phyloP scores from a whole-genome alignment of 2,329 filamentous ascomycete species.

The Cadophora malorum region DNA sequence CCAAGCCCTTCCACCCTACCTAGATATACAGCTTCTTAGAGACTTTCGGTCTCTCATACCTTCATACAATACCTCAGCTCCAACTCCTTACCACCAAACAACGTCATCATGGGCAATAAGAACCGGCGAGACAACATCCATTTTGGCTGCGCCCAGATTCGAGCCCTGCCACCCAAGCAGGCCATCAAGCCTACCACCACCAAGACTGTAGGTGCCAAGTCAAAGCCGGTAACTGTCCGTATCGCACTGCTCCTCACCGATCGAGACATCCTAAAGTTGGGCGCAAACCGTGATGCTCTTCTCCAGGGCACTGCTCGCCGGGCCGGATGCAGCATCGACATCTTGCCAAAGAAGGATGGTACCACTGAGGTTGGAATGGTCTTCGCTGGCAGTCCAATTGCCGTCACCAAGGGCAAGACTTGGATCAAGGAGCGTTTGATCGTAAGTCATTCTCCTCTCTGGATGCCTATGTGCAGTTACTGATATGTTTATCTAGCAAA shows the following conservation, averaged over 20 bases:
- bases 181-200: neutral
- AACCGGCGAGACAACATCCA: too few species aligned
- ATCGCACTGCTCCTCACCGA: neutral
- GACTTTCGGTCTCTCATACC: too few species aligned
- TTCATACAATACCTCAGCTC: too few species aligned
- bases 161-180: neutral
- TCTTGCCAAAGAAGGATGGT: neutral
- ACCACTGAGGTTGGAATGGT: neutral
- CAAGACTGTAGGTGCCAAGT: neutral
- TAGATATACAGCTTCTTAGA: too few species aligned
- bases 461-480: neutral
- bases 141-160: too few species aligned
- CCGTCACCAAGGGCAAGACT: neutral
- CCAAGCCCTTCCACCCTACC: too few species aligned
- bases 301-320: neutral
- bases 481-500: neutral
- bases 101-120: too few species aligned
- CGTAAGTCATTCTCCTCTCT: neutral
- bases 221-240: neutral
- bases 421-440: neutral
- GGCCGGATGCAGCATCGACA: neutral
- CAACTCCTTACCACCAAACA: too few species aligned
- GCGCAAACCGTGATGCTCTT: neutral
- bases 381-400: neutral
- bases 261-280: neutral